phyloP scores from a whole-genome alignment of 202 grass and related monocot genomes.

The Setaria viridis region DNA sequence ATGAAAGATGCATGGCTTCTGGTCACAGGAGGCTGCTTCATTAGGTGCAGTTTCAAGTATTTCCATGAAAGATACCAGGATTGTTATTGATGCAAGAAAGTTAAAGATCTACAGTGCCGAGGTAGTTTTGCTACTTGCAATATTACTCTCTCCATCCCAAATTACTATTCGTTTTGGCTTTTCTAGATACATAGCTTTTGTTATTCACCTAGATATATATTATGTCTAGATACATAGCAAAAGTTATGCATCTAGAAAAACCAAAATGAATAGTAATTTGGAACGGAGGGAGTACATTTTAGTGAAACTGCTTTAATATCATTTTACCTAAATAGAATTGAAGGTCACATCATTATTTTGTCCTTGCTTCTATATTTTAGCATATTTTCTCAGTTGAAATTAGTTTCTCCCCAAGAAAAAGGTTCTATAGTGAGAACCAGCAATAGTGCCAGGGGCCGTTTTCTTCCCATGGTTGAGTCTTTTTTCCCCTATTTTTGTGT shows the following conservation, averaged over 20 bases:
- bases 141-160: neutral
- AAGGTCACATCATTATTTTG: neutral
- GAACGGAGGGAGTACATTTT: neutral
- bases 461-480: neutral
- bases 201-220: too few relatives aligned
- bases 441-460: neutral
- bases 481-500: neutral
- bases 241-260: too few relatives aligned
- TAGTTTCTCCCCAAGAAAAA: neutral
- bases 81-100: constrained; percentile 85
- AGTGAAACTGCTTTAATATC: neutral
- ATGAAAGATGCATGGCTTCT: constrained; percentile 32
- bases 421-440: neutral
- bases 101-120: constrained; percentile 75
- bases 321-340: neutral
- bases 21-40: constrained; percentile 76
- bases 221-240: too few relatives aligned
- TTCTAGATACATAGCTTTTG: too few relatives aligned
- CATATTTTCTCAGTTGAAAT: constrained; percentile 34
- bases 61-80: constrained; percentile 71
- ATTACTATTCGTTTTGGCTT: too few relatives aligned
- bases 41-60: constrained; percentile 62
- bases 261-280: too few relatives aligned
- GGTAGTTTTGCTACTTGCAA: constrained; percentile 50
- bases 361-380: constrained; percentile 1